A percentile compares a stretch with the other conserved stretches of the same genome.
These are phyloP conservation scores for Blastobotrys mokoenaii DNA, from an alignment of 805 yeast species.

Conservation along the genomic window DNA sequence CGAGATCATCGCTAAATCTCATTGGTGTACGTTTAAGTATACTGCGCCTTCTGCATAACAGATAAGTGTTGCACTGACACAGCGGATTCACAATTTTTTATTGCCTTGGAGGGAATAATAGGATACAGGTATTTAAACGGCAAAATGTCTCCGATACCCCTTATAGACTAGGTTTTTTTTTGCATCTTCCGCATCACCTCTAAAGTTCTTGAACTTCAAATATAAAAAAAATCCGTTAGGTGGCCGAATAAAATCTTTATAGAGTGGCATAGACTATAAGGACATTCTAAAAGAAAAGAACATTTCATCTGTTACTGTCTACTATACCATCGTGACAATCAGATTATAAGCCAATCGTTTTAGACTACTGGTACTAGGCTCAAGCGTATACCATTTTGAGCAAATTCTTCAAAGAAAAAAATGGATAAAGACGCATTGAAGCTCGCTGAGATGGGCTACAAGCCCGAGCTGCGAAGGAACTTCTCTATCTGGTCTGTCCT, in stretches of 20 bases:
- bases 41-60: no score
- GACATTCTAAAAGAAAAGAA: background rate
- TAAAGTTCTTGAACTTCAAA: background rate
- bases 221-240: no score
- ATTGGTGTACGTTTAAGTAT: no score
- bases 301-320: background rate
- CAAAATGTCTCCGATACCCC: background rate
- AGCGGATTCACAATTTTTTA: background rate
- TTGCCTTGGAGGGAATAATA: no score
- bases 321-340: background rate
- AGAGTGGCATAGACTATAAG: background rate
- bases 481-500: constrained; percentile 40
- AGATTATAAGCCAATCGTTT: no score
- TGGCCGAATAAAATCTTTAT: no score
- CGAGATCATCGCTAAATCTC: no score
- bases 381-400: no score
- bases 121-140: background rate
- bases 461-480: constrained; percentile 50
- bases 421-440: constrained; percentile 2
- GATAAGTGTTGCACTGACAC: background rate
- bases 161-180: background rate
- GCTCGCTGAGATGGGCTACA: constrained; percentile 44
- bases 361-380: no score
- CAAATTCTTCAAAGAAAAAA: background rate
- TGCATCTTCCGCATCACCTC: background rate